phyloP scores from a whole-genome alignment of 2,329 filamentous ascomycete genomes.

The Plenodomus tracheiphilus region DNA sequence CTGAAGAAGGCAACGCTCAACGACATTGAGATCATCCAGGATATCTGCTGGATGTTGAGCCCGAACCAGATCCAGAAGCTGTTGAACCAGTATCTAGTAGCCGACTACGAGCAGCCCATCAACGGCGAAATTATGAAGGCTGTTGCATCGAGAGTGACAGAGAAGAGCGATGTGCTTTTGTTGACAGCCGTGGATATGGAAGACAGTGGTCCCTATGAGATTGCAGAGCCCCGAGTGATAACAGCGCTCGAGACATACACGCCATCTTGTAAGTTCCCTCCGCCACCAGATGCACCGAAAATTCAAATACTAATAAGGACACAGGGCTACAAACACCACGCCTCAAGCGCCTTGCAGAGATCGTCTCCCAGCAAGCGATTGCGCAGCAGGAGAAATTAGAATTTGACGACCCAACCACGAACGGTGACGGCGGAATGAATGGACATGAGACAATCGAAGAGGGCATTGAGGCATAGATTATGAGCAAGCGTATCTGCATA shows the following conservation, averaged over 20 bases:
- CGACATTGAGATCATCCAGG: constrained; percentile 99
- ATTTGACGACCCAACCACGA: constrained; percentile 36
- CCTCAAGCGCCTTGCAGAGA: constrained; percentile 94
- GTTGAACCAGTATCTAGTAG: constrained; percentile 96
- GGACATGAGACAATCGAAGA: constrained; percentile 23
- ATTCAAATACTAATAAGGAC: constrained; percentile 32
- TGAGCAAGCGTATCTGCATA: constrained; percentile 8
- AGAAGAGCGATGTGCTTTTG: constrained; percentile 96
- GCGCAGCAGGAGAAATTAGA: constrained; percentile 90
- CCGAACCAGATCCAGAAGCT: constrained; percentile 99
- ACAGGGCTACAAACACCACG: constrained; percentile 93
- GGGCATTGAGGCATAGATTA: constrained; percentile 17
- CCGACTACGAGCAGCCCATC: constrained; percentile 98
- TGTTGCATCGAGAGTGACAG: constrained; percentile 92
- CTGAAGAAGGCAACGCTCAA: constrained; percentile 98
- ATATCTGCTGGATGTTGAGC: constrained; percentile 99
- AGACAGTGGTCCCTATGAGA: constrained; percentile 97
- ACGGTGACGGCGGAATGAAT: constrained; percentile 21
- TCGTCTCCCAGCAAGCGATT: constrained; percentile 94
- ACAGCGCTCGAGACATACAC: constrained; percentile 98
- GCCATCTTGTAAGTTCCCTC: constrained; percentile 76
- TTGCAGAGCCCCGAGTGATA: constrained; percentile 93
- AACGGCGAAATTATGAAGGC: constrained; percentile 99
- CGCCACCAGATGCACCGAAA: background rate
- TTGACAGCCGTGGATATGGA: constrained; percentile 98